Base-by-base conservation (phyloP, 805 yeast genomes). In the Brettanomyces anomalus region DNA sequence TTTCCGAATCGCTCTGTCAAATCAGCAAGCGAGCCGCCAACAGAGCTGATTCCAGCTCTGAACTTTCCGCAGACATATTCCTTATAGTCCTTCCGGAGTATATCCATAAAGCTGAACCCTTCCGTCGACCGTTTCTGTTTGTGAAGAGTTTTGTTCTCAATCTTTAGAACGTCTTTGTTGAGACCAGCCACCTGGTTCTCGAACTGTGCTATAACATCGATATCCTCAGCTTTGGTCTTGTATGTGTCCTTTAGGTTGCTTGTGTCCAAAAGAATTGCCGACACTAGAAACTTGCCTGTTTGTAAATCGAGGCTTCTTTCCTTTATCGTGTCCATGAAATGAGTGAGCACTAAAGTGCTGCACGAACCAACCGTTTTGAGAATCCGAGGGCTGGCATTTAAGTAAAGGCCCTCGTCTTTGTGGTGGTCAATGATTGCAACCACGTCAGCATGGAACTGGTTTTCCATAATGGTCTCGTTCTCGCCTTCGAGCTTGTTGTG, bases 401-500 rank as follows among this genome's bases (percentile, higher is more conserved):
- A 32, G 49, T 67, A 76, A 7, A 62, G 59, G 0, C 64, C 64
- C 48, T 80, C 83, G 53, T 89, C 96, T 15, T 71, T 82, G 57
- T 90, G 98, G 57, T 90, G 98, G 57, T 90, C 98, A 20, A 93
- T 75, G 5, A 93, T 76, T 0, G 79, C 81, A 1, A 61, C 60
- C 0, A 83, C 77, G 4, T 59, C 51, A 6, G 45, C 55, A 5
- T 60, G 40, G 7, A 49, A 46, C 3, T 55, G 50, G 3, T 55
- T 42, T 11, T 65, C 52, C 37, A 57, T 57, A 7, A 54, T 45
- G 15, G 53, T 56, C 41, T 72, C 53, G 2, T 63, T 57, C 24
- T 55, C 68, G 13, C 79, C 84, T 49, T 73, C 88, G 20, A 80
- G 68, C 30, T 67, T 65, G 54, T 90, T 88, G 61, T 87, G 96